Evolutionary conservation across 805 yeast species (phyloP), one percentile per base, ranked within the genome.

Genomic region (Priceomyces carsonii): DNA sequence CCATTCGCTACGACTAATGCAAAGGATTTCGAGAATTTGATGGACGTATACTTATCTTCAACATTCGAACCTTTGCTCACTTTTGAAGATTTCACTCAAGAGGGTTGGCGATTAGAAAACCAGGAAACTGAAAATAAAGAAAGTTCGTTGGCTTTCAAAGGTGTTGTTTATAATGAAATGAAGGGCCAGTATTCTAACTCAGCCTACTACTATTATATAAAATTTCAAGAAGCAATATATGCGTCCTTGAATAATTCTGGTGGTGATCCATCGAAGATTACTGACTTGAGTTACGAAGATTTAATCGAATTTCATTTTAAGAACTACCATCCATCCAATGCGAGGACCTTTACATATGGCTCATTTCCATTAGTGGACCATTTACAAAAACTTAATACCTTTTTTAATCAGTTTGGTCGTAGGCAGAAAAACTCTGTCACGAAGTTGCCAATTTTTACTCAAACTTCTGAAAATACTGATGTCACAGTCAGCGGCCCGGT

Each of bases 121-220:
- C 75, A 75, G 35, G 72, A 69, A 35, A 60, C 79, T 5, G 59
- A 71, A 5, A 89, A 90, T 53, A 63, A 66, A 10, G 40, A 49
- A 0, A 71, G 86, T 9, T 85, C 87, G 1, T 54, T 93, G 26
- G 69, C 67, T 3, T 87, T 88, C 60, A 93, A 93, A 60, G 99
- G 99, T 29, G 99, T 93, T 21, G 99, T 93, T 2, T 93, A 85
- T 58, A 93, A 93, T 56, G 99, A 93, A 63, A 93, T 93, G 99
- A 93, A 93, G 61, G 99, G 99, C 6, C 97, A 91, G 61, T 78
- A 87, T 54, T 85, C 96, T 0, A 91, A 88, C 57, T 77, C 96
- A 0, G 78, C 90, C 3, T 93, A 93, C 59, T 75, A 82, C 44
- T 89, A 74, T 56, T 91, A 90, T 78, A 86, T 82, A 51, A 78